Percentiles rank a stretch among this genome's conserved stretches.
Evolutionary conservation across 768 basidiomycete genomes (phyloP).

Genomic region (Panaeolus cyanescens): DNA sequence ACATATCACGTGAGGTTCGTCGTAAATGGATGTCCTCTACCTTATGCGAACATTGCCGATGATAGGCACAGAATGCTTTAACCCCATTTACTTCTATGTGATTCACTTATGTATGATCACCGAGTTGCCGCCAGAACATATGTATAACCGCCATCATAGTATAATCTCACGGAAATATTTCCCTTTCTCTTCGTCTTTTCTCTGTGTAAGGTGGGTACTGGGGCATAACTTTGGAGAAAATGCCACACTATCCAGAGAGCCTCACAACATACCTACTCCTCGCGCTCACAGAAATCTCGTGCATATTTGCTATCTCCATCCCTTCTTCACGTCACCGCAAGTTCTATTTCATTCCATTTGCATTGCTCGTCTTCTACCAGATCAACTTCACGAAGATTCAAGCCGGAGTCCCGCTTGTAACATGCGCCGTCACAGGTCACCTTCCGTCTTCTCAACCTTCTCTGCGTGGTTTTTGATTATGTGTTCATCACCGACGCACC

Average conservation of each 20-base stretch:
- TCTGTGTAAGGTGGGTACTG: too few species aligned
- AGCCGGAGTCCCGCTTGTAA: background rate
- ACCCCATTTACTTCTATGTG: too few species aligned
- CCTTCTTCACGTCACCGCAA: slow-evolving; percentile 9
- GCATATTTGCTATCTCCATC: background rate
- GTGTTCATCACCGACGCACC: slow-evolving; percentile 18
- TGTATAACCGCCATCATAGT: too few species aligned
- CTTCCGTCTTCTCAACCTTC: background rate
- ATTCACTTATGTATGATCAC: too few species aligned
- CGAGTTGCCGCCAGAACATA: too few species aligned
- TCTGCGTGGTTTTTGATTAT: slow-evolving; percentile 16
- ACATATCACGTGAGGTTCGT: too few species aligned
- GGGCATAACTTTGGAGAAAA: too few species aligned
- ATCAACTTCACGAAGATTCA: background rate
- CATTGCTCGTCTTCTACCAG: slow-evolving; percentile 5
- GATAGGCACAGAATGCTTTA: too few species aligned
- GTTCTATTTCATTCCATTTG: slow-evolving; percentile 11
- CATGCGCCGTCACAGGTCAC: background rate
- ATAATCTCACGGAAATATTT: too few species aligned
- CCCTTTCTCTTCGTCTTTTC: too few species aligned
- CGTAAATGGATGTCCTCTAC: too few species aligned
- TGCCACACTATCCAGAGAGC: background rate
- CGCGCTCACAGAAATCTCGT: background rate
- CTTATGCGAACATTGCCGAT: too few species aligned
- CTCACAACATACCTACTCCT: background rate